A percentile compares a stretch with the other conserved stretches of the same genome.
These are phyloP conservation scores for Nitzschia inconspicua DNA, from an alignment of 108 stramenopile species.

Conservation along the genomic window DNA sequence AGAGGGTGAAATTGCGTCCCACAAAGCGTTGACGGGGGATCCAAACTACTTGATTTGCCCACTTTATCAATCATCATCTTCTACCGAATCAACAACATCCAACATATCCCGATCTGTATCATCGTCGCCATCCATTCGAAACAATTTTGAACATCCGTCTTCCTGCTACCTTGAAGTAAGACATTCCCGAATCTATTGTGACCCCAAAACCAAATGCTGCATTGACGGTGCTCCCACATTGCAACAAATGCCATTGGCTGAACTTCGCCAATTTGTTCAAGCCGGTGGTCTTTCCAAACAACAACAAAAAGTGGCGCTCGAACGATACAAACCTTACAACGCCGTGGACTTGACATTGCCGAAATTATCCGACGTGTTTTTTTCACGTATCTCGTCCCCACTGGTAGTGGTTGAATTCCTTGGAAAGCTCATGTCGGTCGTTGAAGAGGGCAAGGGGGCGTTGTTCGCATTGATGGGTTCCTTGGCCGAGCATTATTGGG, in stretches of 20 bases:
- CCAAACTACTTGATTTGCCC: conserved; percentile 22
- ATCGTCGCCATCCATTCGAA: conserved; percentile 9
- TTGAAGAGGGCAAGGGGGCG: conserved; percentile 39
- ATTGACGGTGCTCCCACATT: conserved; percentile 48
- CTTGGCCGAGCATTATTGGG: conserved; percentile 38
- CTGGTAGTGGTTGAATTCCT: conserved; percentile 50
- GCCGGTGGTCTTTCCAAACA: conserved; percentile 17
- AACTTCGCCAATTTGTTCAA: conserved; percentile 18
- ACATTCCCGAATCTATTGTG: conserved; percentile 47
- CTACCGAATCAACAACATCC: neutral
- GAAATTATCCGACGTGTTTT: conserved; percentile 42
- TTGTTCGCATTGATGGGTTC: conserved; percentile 16
- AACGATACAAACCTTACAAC: conserved; percentile 46
- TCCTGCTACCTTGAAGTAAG: conserved; percentile 41
- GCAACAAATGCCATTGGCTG: conserved; percentile 17
- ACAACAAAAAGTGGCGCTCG: conserved; percentile 28
- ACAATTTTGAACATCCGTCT: conserved; percentile 13
- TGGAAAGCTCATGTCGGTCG: conserved; percentile 39
- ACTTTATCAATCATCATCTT: neutral
- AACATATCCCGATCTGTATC: neutral
- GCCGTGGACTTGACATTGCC: conserved; percentile 38
- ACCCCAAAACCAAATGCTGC: conserved; percentile 18
- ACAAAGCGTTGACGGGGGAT: conserved; percentile 11
- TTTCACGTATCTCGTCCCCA: conserved; percentile 50
- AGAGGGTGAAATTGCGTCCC: neutral